Conservation (phyloP, 2,329 filamentous ascomycete genomes). For the Epichloe baconii region DNA sequence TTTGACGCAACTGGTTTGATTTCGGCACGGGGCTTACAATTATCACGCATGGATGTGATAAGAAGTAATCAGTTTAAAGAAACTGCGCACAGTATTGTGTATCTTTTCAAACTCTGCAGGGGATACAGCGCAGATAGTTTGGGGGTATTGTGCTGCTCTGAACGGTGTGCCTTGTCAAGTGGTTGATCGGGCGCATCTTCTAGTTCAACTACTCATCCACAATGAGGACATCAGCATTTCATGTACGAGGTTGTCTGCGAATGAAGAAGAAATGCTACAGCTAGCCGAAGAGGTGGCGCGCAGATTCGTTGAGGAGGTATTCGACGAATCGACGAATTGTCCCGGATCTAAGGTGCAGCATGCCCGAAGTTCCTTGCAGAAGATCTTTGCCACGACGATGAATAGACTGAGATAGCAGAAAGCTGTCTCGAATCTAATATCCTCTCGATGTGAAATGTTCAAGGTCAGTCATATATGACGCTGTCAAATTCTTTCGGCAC, state of each 20-base stretch:
- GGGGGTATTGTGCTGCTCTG: constrained; percentile 71
- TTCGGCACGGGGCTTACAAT: constrained; percentile 35
- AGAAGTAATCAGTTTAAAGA: constrained; percentile 33
- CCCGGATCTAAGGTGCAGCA: constrained; percentile 4
- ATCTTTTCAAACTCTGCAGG: constrained; percentile 55
- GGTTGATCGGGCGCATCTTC: constrained; percentile 60
- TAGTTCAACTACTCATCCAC: constrained; percentile 53
- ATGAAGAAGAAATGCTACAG: constrained; percentile 53
- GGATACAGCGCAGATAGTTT: constrained; percentile 73
- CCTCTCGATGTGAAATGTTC: background rate
- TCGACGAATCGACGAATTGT: constrained; percentile 3
- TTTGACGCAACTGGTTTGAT: constrained; percentile 50
- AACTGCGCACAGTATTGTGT: constrained; percentile 51
- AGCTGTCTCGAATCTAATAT: background rate
- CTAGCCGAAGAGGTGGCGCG: constrained; percentile 51
- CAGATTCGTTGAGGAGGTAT: constrained; percentile 32
- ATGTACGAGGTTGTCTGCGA: constrained; percentile 52
- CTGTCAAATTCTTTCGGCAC: background rate
- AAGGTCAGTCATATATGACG: background rate
- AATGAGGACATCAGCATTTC: constrained; percentile 66
- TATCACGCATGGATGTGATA: constrained; percentile 63
- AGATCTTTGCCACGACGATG: background rate
- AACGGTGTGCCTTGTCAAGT: constrained; percentile 68
- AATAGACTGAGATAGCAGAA: background rate
- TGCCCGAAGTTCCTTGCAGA: constrained; percentile 7